Conservation (phyloP, 805 yeast genomes). For the Candida bentonensis region DNA sequence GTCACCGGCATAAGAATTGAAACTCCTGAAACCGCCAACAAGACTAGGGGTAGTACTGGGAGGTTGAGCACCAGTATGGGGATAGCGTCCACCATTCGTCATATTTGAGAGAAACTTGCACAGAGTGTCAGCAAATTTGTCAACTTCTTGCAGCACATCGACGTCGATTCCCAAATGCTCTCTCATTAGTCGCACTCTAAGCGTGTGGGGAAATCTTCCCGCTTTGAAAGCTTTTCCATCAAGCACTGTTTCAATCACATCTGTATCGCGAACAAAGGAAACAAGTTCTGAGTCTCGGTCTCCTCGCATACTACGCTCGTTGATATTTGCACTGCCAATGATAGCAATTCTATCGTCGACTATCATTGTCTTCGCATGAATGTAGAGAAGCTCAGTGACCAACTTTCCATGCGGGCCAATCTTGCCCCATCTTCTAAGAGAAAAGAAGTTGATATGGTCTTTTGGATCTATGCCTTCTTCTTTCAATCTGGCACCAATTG, state of each 20-base stretch:
- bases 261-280: slow-evolving; percentile 68
- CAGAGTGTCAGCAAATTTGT: background rate
- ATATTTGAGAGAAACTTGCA: background rate
- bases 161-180: slow-evolving; percentile 94
- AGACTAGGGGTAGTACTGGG: background rate
- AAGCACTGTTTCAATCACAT: slow-evolving; percentile 42
- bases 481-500: slow-evolving; percentile 71
- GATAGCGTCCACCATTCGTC: background rate
- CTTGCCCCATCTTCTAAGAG: slow-evolving; percentile 90
- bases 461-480: slow-evolving; percentile 74
- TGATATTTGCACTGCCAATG: slow-evolving; percentile 94
- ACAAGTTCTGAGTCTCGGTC: slow-evolving; percentile 90
- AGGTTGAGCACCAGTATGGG: background rate
- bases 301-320: slow-evolving; percentile 94
- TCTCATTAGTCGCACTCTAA: slow-evolving; percentile 85
- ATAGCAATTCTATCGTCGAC: slow-evolving; percentile 90
- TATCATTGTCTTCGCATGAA: slow-evolving; percentile 83
- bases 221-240: slow-evolving; percentile 70
- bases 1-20: slow-evolving; percentile 79
- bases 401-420: slow-evolving; percentile 62
- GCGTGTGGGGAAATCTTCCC: slow-evolving; percentile 76
- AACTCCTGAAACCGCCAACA: slow-evolving; percentile 16
- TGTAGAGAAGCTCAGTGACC: slow-evolving; percentile 82
- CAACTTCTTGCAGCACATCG: slow-evolving; percentile 26
- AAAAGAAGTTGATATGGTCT: slow-evolving; percentile 81